These are phyloP conservation scores for Phytophthora syringae DNA, from an alignment of 352 stramenopile species.

Conservation along the genomic window DNA sequence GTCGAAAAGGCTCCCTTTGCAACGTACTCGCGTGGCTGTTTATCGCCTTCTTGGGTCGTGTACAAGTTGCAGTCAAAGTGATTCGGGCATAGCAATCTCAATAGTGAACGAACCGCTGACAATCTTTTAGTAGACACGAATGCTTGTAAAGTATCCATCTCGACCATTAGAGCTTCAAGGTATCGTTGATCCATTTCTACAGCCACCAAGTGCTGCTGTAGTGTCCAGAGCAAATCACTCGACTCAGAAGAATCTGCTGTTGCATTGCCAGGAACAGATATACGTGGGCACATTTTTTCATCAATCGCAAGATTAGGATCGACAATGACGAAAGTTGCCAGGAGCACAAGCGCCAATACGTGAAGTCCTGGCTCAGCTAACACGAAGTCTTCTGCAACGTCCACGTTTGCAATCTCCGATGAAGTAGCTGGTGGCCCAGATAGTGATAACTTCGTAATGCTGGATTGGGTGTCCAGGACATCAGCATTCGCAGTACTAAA, in stretches of 20 bases:
- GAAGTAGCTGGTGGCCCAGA: too few species aligned
- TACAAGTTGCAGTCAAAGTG: slow-evolving; percentile 51
- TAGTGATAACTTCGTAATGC: slow-evolving; percentile 16
- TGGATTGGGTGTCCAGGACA: background rate
- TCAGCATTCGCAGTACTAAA: background rate
- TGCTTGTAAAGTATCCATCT: slow-evolving; percentile 38
- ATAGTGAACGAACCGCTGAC: slow-evolving; percentile 39
- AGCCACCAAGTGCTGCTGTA: slow-evolving; percentile 48
- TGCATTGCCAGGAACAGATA: slow-evolving; percentile 30
- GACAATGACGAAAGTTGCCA: slow-evolving; percentile 39
- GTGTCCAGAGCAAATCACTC: slow-evolving; percentile 46
- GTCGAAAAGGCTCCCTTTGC: slow-evolving; percentile 60
- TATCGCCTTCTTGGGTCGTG: slow-evolving; percentile 13
- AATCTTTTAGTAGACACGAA: slow-evolving; percentile 34
- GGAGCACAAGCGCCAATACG: slow-evolving; percentile 35
- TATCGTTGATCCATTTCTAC: slow-evolving; percentile 23
- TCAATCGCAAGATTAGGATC: slow-evolving; percentile 50
- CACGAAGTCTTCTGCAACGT: slow-evolving; percentile 14
- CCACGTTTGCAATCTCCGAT: background rate
- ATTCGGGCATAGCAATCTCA: slow-evolving; percentile 48
- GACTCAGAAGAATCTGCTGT: background rate
- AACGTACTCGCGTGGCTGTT: slow-evolving; percentile 36
- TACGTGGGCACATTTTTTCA: slow-evolving; percentile 40
- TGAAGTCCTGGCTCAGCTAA: slow-evolving; percentile 28
- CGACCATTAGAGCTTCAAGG: slow-evolving; percentile 37